Evolutionary conservation across 768 basidiomycete species (phyloP), one percentile per base, ranked within the genome.

Genomic region (Suillus tomentosus): DNA sequence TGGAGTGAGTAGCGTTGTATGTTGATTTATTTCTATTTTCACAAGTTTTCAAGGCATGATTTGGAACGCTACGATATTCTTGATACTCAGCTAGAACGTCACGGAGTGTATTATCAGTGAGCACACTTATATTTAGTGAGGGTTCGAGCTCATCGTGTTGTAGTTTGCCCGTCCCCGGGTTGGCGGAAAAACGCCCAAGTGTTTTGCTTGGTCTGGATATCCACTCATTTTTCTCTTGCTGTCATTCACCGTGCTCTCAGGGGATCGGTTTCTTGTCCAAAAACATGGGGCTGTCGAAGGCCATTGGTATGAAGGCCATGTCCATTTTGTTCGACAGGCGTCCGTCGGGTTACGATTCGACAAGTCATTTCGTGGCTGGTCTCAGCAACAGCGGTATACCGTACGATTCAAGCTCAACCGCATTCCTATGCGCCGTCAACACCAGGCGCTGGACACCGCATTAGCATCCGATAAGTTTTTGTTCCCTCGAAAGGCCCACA

Each of bases 351-450:
- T 88, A 5, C 73, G 75, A 36, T 85, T 88, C 71, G 70, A 79
- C 58, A 71, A 77, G 2, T 74, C 72, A 0, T 88, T 88, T 73
- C 60, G 66, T 24, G 62, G 65, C 22, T 65, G 64, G 64, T 65
- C 64, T 9, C 51, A 67, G 17, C 50, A 14, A 2, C 67, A 70
- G 17, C 78, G 71, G 68, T 84, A 82, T 71, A 81, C 85, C 62
- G 84, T 87, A 4, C 80, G 81, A 3, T 89, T 88, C 72, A 79
- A 81, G 54, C 73, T 87, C 55, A 86, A 87, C 66, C 81, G 86
- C 15, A 71, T 84, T 24, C 79, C 85, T 0, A 77, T 82, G 17
- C 79, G 84, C 5, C 76, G 86, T 53, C 85, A 85, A 78, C 85
- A 87, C 65, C 82, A 86, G 62, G 84, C 83, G 0, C 68, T 87